These are phyloP conservation scores for Aspergillus quadricinctus DNA, from an alignment of 2,329 filamentous ascomycete species.

Conservation along the genomic window DNA sequence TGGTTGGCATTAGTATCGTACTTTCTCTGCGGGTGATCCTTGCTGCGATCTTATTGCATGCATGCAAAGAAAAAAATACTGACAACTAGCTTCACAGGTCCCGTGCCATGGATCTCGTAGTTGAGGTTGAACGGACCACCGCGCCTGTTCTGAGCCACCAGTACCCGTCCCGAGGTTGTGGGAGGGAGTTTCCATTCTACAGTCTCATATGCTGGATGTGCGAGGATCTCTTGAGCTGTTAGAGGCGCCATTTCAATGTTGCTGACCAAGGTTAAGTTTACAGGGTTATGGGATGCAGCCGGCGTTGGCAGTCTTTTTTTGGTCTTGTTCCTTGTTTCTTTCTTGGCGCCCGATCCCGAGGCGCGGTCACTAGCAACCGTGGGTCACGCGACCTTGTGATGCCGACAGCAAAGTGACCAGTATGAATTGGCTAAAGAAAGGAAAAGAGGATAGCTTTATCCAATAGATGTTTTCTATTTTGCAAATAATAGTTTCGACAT, in stretches of 20 bases:
- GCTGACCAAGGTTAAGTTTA: background rate
- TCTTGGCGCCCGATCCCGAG: background rate
- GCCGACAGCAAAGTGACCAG: background rate
- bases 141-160: slow-evolving; percentile 60
- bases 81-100: slow-evolving; percentile 68
- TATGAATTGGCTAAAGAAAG: too few relatives aligned
- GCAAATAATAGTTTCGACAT: too few relatives aligned
- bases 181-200: slow-evolving; percentile 54
- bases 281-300: background rate
- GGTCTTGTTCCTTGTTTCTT: background rate
- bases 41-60: background rate
- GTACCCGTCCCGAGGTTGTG: slow-evolving; percentile 54
- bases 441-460: too few relatives aligned
- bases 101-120: slow-evolving; percentile 76
- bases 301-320: background rate
- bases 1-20: slow-evolving; percentile 30
- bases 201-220: slow-evolving; percentile 29
- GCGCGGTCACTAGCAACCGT: background rate
- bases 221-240: slow-evolving; percentile 27
- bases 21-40: background rate
- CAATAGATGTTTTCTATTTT: too few relatives aligned
- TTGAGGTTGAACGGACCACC: slow-evolving; percentile 71
- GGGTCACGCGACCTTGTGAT: background rate
- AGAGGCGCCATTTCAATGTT: slow-evolving; percentile 19
- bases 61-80: slow-evolving; percentile 22